phyloP scores from a whole-genome alignment of 1,139 yeast species.

The Zhuliangozyma parablackwelliae region DNA sequence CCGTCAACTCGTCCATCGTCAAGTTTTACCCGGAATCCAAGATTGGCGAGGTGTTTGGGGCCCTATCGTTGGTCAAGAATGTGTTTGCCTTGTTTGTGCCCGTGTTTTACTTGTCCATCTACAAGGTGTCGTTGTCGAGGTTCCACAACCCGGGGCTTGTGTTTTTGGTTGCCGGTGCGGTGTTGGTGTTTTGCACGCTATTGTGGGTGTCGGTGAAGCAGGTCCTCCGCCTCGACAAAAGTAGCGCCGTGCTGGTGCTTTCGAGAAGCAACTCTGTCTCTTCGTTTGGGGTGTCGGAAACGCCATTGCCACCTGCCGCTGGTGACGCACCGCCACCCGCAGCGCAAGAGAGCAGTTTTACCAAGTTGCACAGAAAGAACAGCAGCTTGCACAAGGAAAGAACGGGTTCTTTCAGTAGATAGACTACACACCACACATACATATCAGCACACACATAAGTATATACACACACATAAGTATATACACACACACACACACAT shows the following conservation, averaged over 20 bases:
- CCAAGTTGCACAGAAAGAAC: slow-evolving; percentile 16
- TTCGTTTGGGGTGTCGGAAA: neutral
- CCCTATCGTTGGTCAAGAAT: slow-evolving; percentile 31
- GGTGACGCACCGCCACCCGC: neutral
- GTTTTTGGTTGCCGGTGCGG: slow-evolving; percentile 12
- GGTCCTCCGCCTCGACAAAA: slow-evolving; percentile 11
- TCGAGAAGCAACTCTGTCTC: slow-evolving; percentile 16
- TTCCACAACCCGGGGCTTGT: slow-evolving; percentile 17
- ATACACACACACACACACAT: too few species aligned
- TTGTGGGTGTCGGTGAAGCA: slow-evolving; percentile 12
- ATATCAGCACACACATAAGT: too few species aligned
- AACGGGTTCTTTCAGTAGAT: slow-evolving; percentile 3
- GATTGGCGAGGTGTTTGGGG: slow-evolving; percentile 40
- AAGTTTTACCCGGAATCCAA: slow-evolving; percentile 38
- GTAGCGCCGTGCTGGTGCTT: slow-evolving; percentile 10
- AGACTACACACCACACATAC: too few species aligned
- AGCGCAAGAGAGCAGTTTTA: slow-evolving; percentile 4
- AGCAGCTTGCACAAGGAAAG: slow-evolving; percentile 11
- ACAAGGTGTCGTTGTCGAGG: slow-evolving; percentile 20
- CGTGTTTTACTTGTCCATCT: slow-evolving; percentile 22
- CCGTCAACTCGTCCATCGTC: slow-evolving; percentile 30
- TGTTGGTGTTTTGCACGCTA: slow-evolving; percentile 5
- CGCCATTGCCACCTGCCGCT: neutral
- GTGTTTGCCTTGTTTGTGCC: slow-evolving; percentile 24
- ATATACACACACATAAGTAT: neutral